A percentile compares a stretch with the other conserved stretches of the same genome.
These are phyloP conservation scores for Blastobotrys capitulatus DNA, from an alignment of 1,139 yeast genomes.

Conservation along the genomic window DNA sequence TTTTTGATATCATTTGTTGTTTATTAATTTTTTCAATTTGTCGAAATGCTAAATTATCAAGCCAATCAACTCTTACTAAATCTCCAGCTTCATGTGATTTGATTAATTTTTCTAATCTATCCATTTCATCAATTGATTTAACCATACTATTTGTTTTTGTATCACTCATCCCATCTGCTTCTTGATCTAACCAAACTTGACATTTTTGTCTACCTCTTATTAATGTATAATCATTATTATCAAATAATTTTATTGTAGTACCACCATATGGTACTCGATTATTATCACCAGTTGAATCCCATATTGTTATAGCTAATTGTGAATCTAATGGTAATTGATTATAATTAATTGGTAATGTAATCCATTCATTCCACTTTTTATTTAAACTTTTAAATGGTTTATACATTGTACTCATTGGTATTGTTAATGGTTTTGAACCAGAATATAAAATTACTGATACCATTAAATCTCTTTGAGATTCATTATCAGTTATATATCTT, in stretches of 20 bases:
- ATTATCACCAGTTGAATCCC: conserved; percentile 56
- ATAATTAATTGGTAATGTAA: conserved; percentile 64
- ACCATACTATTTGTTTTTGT: conserved; percentile 29
- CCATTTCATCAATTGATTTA: conserved; percentile 30
- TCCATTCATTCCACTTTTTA: conserved; percentile 52
- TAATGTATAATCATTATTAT: conserved; percentile 42
- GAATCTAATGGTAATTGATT: conserved; percentile 62
- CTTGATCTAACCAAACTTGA: conserved; percentile 35
- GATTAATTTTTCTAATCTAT: conserved; percentile 48
- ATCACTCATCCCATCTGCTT: conserved; percentile 32
- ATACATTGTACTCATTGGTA: conserved; percentile 63
- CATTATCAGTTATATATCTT: conserved; percentile 19
- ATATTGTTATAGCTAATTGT: conserved; percentile 54
- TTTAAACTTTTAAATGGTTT: conserved; percentile 46
- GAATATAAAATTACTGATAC: conserved; percentile 58
- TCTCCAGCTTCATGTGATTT: conserved; percentile 69
- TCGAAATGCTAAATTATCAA: conserved; percentile 63
- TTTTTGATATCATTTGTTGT: not conserved
- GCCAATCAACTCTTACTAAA: conserved; percentile 60
- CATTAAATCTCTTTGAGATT: conserved; percentile 50
- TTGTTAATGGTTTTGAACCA: conserved; percentile 57
- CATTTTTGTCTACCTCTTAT: conserved; percentile 55
- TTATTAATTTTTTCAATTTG: conserved; percentile 44
- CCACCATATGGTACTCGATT: conserved; percentile 48
- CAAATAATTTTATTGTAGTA: conserved; percentile 57